Evolutionary conservation across 495 filamentous ascomycete genomes (phyloP).

Genomic region (Penicillium manginii): DNA sequence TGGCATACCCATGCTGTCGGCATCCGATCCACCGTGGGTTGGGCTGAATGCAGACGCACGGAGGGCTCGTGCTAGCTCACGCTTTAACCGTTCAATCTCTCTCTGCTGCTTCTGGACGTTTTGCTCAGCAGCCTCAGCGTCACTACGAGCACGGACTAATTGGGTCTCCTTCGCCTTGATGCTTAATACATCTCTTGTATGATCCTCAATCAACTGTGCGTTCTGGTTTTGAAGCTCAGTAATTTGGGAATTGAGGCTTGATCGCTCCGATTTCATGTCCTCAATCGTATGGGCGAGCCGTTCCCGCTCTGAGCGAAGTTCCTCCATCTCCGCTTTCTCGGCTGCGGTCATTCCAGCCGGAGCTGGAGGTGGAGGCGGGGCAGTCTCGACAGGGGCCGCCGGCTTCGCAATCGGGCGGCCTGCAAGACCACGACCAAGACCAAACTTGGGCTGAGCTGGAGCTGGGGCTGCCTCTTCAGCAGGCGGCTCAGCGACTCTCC

Average conservation of each 20-base stretch:
- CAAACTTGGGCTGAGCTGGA: conserved; percentile 65
- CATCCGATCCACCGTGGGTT: conserved; percentile 36
- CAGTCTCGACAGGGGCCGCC: conserved; percentile 45
- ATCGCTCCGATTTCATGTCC: conserved; percentile 75
- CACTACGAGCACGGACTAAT: conserved; percentile 84
- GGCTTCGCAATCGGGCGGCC: conserved; percentile 87
- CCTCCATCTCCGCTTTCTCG: conserved; percentile 87
- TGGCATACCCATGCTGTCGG: conserved; percentile 38
- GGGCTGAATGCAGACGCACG: conserved; percentile 49
- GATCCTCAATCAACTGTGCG: conserved; percentile 94
- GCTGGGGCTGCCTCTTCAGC: conserved; percentile 61
- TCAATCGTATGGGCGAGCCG: conserved; percentile 70
- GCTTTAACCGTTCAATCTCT: conserved; percentile 92
- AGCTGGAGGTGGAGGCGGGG: conserved; percentile 42
- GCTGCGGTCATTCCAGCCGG: conserved; percentile 66
- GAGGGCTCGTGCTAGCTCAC: conserved; percentile 60
- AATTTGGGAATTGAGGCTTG: conserved; percentile 74
- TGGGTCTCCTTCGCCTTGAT: conserved; percentile 99
- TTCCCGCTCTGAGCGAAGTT: conserved; percentile 82
- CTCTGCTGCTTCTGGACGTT: conserved; percentile 79
- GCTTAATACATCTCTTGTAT: conserved; percentile 90
- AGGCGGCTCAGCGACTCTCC: conserved; percentile 55
- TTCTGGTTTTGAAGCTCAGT: conserved; percentile 93
- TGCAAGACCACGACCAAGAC: conserved; percentile 76
- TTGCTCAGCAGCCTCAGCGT: conserved; percentile 86